Conservation (phyloP, 2,329 filamentous ascomycete species). For the Trichoderma sp. region DNA sequence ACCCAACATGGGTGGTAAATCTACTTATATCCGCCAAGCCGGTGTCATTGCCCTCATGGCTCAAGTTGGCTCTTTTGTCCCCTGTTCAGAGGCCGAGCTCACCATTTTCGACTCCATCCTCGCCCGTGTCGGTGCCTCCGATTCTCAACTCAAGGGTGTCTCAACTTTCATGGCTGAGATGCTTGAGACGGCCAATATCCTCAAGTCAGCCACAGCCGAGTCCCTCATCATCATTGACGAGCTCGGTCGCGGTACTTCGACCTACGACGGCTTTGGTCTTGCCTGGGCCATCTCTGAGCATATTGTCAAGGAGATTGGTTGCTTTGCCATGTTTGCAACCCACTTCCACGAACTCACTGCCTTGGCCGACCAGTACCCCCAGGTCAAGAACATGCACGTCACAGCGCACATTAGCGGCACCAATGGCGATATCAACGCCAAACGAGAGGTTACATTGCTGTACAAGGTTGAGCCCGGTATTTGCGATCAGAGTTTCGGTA, state of each 20-base stretch:
- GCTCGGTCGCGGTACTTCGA: constrained; percentile 92
- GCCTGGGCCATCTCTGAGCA: constrained; percentile 99
- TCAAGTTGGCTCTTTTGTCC: constrained; percentile 94
- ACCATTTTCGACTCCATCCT: constrained; percentile 97
- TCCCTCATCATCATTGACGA: constrained; percentile 99
- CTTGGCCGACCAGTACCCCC: constrained; percentile 79
- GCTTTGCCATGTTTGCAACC: constrained; percentile 92
- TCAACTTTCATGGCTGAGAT: constrained; percentile 99
- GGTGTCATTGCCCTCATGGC: constrained; percentile 97
- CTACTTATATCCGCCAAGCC: constrained; percentile 96
- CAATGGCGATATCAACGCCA: constrained; percentile 45
- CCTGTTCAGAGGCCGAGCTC: constrained; percentile 84
- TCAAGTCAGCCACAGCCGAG: constrained; percentile 93
- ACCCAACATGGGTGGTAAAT: constrained; percentile 99
- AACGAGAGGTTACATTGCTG: constrained; percentile 87
- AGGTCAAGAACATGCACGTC: constrained; percentile 92
- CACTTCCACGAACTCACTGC: constrained; percentile 98
- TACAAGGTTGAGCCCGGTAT: constrained; percentile 97
- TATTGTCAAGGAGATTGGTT: constrained; percentile 92
- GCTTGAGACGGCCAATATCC: constrained; percentile 97
- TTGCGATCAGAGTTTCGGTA: constrained; percentile 96
- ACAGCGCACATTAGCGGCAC: constrained; percentile 81
- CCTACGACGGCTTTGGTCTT: constrained; percentile 97
- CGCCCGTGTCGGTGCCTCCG: constrained; percentile 90
- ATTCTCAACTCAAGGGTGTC: constrained; percentile 96